Conservation (phyloP, 306 rosid species). For the Alnus glutinosa region DNA sequence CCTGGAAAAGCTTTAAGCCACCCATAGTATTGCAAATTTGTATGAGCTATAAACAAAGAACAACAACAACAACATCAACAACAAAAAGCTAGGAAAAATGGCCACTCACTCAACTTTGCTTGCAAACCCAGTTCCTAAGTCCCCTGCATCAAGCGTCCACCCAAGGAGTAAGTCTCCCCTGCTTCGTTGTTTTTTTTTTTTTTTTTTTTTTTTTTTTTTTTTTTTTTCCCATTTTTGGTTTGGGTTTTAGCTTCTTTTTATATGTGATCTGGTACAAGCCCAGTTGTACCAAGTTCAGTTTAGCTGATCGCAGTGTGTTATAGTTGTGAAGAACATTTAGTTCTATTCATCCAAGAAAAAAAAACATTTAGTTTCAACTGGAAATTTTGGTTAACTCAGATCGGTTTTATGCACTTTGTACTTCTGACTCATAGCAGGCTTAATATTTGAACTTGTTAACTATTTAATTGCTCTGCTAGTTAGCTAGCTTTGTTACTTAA, state of each 20-base stretch:
- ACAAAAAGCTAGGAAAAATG: conserved; percentile 15
- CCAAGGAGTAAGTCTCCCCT: conserved; percentile 32
- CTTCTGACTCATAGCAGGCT: neutral
- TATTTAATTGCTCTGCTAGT: neutral
- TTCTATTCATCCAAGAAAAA: too few relatives aligned
- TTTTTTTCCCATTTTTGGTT: neutral
- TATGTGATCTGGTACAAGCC: neutral
- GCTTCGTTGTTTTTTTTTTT: neutral
- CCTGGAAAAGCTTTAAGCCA: too few relatives aligned
- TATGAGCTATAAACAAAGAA: neutral
- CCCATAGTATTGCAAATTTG: too few relatives aligned
- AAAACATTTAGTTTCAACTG: neutral
- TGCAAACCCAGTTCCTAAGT: conserved; percentile 22
- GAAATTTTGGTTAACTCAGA: neutral
- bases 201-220: neutral
- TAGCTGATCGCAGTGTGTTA: neutral
- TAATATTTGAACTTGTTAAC: too few relatives aligned
- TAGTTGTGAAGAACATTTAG: neutral
- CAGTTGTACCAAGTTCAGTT: neutral
- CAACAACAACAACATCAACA: neutral
- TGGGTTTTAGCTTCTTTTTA: neutral
- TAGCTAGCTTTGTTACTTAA: neutral
- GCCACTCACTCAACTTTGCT: conserved; percentile 26
- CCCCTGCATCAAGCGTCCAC: conserved; percentile 28
- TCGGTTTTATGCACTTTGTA: neutral